Conservation (phyloP, 768 basidiomycete species). For the Dictyophora rubrovolvata region DNA sequence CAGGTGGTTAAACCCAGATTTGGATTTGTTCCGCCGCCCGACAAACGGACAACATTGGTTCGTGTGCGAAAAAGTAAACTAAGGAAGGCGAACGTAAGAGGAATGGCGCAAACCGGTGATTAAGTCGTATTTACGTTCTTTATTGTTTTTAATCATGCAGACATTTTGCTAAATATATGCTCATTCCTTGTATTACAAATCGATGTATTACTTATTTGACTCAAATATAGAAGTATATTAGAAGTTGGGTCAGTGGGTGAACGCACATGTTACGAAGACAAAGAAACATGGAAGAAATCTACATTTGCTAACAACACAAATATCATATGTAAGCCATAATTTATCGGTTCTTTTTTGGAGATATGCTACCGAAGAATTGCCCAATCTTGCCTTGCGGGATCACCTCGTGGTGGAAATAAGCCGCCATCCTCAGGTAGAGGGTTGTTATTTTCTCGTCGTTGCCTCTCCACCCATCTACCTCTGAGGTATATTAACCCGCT, state of each 20-base stretch:
- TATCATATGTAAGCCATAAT: too few species aligned
- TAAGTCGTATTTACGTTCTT: background rate
- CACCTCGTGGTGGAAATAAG: conserved; percentile 51
- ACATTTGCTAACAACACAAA: too few species aligned
- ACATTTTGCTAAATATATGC: too few species aligned
- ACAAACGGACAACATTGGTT: conserved; percentile 20
- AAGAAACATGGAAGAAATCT: too few species aligned
- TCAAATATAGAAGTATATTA: too few species aligned
- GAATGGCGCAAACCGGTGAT: conserved; percentile 16
- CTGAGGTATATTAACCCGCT: conserved; percentile 71
- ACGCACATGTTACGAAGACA: too few species aligned
- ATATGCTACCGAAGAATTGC: conserved; percentile 39
- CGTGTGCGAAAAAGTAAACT: conserved; percentile 25
- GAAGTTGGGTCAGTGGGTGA: too few species aligned
- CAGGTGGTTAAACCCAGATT: conserved; percentile 23
- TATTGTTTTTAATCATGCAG: background rate
- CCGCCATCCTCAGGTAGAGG: conserved; percentile 28
- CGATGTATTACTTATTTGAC: too few species aligned
- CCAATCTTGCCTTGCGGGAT: conserved; percentile 60
- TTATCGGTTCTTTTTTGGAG: background rate
- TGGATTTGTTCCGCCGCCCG: conserved; percentile 38
- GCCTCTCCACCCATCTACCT: conserved; percentile 64
- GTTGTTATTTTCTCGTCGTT: conserved; percentile 43
- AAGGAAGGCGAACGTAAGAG: conserved; percentile 25
- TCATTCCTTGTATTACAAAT: too few species aligned